Percentiles rank a stretch among this genome's conserved stretches.
phyloP scores from a whole-genome alignment of 108 stramenopile genomes.

The Cyclotella kingstonii region DNA sequence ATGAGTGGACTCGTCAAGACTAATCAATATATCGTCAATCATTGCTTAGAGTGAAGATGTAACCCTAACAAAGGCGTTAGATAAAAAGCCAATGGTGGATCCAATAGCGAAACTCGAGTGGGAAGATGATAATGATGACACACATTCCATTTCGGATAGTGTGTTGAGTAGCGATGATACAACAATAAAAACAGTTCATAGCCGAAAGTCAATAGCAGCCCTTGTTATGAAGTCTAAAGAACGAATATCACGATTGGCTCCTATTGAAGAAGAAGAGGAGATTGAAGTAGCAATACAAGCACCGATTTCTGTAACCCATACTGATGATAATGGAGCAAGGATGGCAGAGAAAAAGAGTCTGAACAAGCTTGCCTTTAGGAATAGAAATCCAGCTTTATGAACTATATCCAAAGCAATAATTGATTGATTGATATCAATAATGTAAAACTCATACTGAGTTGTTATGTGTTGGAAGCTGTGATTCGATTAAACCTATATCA shows the following conservation, averaged over 20 bases:
- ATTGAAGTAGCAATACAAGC: conserved; percentile 28
- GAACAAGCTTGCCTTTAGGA: conserved; percentile 54
- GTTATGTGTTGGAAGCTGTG: neutral
- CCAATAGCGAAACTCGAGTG: conserved; percentile 14
- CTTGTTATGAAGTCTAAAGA: conserved; percentile 40
- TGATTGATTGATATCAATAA: too few species aligned
- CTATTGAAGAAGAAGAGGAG: conserved; percentile 32
- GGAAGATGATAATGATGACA: conserved; percentile 28
- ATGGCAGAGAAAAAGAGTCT: conserved; percentile 43
- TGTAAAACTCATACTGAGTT: neutral
- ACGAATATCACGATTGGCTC: conserved; percentile 16
- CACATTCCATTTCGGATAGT: conserved; percentile 39
- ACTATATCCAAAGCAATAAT: neutral
- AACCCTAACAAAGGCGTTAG: conserved; percentile 20
- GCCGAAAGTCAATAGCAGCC: conserved; percentile 39
- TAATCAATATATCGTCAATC: neutral
- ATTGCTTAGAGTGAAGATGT: conserved; percentile 42
- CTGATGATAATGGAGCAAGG: conserved; percentile 44
- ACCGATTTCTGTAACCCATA: conserved; percentile 44
- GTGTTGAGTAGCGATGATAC: conserved; percentile 46
- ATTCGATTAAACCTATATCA: too few species aligned
- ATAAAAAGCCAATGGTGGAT: conserved; percentile 21
- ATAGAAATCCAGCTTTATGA: conserved; percentile 58
- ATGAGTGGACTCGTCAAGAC: too few species aligned
- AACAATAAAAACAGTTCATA: conserved; percentile 38